These are phyloP conservation scores for Paraglomus brasilianum DNA, from an alignment of 192 early-diverging fungal genomes.

Conservation along the genomic window DNA sequence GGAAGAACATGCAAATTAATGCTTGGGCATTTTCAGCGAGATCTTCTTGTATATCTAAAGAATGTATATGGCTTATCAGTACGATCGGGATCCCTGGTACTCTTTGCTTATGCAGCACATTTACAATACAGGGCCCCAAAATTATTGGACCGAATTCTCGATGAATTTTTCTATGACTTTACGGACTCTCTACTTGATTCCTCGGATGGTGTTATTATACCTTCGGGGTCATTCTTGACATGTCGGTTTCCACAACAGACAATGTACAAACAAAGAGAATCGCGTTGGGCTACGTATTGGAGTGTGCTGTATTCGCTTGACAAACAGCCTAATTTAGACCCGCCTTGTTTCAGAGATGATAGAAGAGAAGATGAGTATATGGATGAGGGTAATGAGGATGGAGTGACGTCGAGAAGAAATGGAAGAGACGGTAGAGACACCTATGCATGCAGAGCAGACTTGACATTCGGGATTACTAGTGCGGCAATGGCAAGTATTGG, in stretches of 20 bases:
- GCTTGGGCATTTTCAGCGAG: constrained; percentile 36
- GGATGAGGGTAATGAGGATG: no score
- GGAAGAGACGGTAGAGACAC: no score
- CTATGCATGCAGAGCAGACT: no score
- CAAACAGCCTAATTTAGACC: constrained; percentile 17
- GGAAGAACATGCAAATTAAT: constrained; percentile 36
- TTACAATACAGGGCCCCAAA: constrained; percentile 39
- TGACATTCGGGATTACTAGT: no score
- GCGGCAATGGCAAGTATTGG: no score
- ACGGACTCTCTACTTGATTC: constrained; percentile 8
- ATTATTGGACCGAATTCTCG: constrained; percentile 43
- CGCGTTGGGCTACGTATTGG: constrained; percentile 28
- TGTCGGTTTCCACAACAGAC: neutral
- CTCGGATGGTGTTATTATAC: neutral
- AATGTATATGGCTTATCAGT: constrained; percentile 40
- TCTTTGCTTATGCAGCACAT: constrained; percentile 45
- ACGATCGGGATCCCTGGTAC: constrained; percentile 41
- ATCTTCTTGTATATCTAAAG: constrained; percentile 42
- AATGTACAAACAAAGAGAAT: neutral
- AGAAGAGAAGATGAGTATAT: no score
- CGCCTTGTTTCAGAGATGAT: neutral
- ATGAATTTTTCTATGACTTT: constrained; percentile 44
- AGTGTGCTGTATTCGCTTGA: constrained; percentile 29
- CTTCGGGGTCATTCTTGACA: neutral
- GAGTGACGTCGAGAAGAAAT: no score